phyloP scores from a whole-genome alignment of 176 grass and related monocot species.

The Ampelocalamus luodianensis region DNA sequence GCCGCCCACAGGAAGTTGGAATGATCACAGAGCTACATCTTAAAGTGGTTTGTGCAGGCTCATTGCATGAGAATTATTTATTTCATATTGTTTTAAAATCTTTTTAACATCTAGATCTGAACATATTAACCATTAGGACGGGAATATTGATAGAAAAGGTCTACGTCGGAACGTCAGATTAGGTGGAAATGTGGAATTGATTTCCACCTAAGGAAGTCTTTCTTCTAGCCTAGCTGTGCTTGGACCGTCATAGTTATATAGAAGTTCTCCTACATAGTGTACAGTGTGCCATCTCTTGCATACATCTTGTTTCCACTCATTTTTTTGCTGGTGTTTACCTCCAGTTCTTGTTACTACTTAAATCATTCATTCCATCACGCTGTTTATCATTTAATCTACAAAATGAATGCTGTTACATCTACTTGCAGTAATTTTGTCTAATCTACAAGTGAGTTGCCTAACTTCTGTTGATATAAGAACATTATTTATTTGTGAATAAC shows the following conservation, averaged over 20 bases:
- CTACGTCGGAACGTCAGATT: not conserved
- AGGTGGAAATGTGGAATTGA: not conserved
- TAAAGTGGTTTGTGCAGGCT: constrained; percentile 81
- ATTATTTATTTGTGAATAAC: constrained; percentile 1
- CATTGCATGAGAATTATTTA: constrained; percentile 29
- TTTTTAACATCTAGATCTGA: constrained; percentile 12
- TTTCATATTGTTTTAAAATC: not conserved
- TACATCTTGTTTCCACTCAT: not conserved
- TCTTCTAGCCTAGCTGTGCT: constrained; percentile 8
- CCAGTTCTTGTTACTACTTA: not conserved
- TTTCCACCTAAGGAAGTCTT: constrained; percentile 16
- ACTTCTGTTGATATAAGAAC: constrained; percentile 20
- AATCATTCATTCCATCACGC: constrained; percentile 22
- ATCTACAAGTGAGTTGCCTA: constrained; percentile 9
- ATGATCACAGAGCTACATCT: constrained; percentile 86
- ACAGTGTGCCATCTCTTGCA: not conserved
- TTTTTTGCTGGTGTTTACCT: constrained; percentile 29
- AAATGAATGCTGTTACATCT: constrained; percentile 13
- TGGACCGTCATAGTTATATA: not conserved
- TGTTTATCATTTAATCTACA: constrained; percentile 16
- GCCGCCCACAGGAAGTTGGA: constrained; percentile 87
- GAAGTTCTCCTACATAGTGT: not conserved
- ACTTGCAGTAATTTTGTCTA: constrained; percentile 5
- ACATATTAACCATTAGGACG: constrained; percentile 13
- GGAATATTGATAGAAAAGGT: constrained; percentile 13